Conservation (phyloP, 148 eudicot species). For the Chenopodium berlandieri region DNA sequence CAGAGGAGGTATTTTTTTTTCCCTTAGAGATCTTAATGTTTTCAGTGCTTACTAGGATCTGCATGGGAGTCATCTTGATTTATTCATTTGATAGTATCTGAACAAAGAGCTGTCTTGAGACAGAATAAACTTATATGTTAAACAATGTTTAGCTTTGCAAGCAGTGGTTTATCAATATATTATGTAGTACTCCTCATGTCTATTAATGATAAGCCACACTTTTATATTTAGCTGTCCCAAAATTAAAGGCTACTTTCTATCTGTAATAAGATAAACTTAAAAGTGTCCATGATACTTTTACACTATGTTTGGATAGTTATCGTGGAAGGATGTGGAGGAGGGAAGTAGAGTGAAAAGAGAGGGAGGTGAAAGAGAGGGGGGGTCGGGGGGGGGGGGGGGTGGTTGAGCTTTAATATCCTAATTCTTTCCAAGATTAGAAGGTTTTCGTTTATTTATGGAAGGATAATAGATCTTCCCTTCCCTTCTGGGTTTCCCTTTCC, state of each 20-base stretch:
- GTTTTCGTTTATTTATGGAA: too few relatives aligned
- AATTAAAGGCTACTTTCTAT: neutral
- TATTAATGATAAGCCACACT: neutral
- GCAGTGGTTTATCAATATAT: neutral
- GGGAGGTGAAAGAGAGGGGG: too few relatives aligned
- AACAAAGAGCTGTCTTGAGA: neutral
- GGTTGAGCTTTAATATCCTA: neutral
- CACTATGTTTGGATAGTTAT: too few relatives aligned
- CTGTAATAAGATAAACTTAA: too few relatives aligned
- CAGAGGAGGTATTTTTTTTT: constrained; percentile 50
- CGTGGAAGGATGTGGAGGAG: too few relatives aligned
- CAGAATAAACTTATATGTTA: neutral
- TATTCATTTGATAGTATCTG: neutral
- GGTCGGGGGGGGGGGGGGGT: too few relatives aligned
- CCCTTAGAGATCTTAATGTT: neutral
- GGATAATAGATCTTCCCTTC: too few relatives aligned
- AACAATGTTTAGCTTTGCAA: neutral
- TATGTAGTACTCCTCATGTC: neutral
- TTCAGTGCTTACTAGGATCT: neutral
- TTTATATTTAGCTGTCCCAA: neutral
- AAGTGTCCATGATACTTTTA: too few relatives aligned
- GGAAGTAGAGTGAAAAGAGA: too few relatives aligned
- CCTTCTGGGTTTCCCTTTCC: too few relatives aligned
- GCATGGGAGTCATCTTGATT: neutral
- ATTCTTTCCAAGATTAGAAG: constrained; percentile 9